A percentile compares a stretch with the other conserved stretches of the same genome.
Evolutionary conservation across 78 protist species (phyloP).

Genomic region (Dictyostelium intermedium): DNA sequence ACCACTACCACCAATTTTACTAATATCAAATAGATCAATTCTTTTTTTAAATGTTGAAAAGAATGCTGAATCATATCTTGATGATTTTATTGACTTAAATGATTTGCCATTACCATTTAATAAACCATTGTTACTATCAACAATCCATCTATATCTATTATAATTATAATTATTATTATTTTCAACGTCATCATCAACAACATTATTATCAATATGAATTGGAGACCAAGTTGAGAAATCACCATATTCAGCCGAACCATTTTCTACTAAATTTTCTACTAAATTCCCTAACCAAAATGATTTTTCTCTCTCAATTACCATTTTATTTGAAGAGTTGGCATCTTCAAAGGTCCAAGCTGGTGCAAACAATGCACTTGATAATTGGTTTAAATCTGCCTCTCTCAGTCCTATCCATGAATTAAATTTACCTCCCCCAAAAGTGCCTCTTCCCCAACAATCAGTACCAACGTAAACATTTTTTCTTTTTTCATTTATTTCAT

Average conservation of each 20-base stretch:
- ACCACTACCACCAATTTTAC: neutral
- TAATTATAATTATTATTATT: neutral
- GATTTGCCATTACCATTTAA: neutral
- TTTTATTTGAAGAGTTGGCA: conserved; percentile 1
- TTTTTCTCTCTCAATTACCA: neutral
- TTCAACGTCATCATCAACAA: too few relatives aligned
- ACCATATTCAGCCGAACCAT: conserved; percentile 18
- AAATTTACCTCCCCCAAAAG: conserved; percentile 39
- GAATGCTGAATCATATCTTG: neutral
- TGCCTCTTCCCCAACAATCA: conserved; percentile 87
- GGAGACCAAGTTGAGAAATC: neutral
- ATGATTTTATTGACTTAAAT: neutral
- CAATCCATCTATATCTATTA: neutral
- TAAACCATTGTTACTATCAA: neutral
- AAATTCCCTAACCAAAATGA: conserved; percentile 13
- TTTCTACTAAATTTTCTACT: neutral
- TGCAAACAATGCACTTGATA: conserved; percentile 85
- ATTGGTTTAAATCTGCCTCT: neutral
- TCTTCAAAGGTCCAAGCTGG: conserved; percentile 89
- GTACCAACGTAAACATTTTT: conserved; percentile 86
- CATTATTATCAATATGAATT: too few relatives aligned
- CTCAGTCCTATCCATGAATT: neutral
- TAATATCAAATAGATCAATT: neutral
- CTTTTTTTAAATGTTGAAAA: neutral
- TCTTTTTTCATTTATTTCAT: neutral